phyloP scores from a whole-genome alignment of 176 grass and related monocot genomes.

The Triticum urartu region DNA sequence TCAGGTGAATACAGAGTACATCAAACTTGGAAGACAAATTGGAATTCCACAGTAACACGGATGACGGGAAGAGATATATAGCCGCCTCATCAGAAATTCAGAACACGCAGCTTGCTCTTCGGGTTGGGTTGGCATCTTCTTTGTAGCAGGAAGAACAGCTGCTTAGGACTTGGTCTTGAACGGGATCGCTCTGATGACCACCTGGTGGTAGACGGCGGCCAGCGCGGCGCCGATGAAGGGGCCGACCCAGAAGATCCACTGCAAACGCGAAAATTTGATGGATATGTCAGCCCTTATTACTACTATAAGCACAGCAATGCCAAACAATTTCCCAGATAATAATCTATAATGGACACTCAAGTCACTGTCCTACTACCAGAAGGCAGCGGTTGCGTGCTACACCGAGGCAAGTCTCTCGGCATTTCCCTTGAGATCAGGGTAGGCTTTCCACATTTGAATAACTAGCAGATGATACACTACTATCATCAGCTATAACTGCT shows the following conservation, averaged over 20 bases:
- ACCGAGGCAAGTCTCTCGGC: background rate
- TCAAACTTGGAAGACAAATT: slow-evolving; percentile 37
- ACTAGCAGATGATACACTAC: background rate
- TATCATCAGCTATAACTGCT: background rate
- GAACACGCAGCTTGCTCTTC: background rate
- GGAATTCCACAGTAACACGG: slow-evolving; percentile 26
- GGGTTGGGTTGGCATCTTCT: background rate
- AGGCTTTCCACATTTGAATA: slow-evolving; percentile 20
- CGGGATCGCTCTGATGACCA: slow-evolving; percentile 88
- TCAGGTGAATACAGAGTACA: slow-evolving; percentile 14
- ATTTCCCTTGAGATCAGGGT: slow-evolving; percentile 24
- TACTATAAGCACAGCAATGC: background rate
- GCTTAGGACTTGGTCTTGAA: slow-evolving; percentile 77
- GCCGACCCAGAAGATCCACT: slow-evolving; percentile 94
- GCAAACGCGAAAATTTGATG: background rate
- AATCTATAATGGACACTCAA: background rate
- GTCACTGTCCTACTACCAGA: slow-evolving; percentile 11
- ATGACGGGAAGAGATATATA: background rate
- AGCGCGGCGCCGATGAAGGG: slow-evolving; percentile 74
- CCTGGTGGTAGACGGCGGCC: slow-evolving; percentile 84
- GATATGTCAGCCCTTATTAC: background rate
- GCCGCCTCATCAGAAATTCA: background rate
- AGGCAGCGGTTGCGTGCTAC: slow-evolving; percentile 23
- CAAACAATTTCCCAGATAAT: background rate
- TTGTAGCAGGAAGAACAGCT: background rate